phyloP scores from a whole-genome alignment of 2,329 filamentous ascomycete species.

The Colletotrichum sp. region DNA sequence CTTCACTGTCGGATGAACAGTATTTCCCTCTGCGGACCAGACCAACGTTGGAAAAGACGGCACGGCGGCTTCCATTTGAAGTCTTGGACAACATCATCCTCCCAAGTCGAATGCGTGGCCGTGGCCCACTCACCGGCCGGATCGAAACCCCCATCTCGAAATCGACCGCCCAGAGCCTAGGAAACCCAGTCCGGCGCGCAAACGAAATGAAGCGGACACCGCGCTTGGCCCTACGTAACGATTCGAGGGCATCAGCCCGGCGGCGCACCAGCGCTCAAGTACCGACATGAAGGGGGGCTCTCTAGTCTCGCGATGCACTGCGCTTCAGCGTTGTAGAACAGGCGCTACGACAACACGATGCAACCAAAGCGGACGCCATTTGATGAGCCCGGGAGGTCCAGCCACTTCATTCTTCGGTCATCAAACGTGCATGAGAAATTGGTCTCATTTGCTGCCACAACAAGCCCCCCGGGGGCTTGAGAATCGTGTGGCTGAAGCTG shows the following conservation, averaged over 20 bases:
- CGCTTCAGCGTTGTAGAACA: neutral
- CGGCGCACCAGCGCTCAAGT: neutral
- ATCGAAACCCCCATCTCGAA: neutral
- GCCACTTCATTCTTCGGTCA: neutral
- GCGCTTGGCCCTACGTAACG: slow-evolving; percentile 1
- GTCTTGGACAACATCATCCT: slow-evolving; percentile 14
- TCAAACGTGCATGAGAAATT: neutral
- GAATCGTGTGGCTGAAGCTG: slow-evolving; percentile 17
- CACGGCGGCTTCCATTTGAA: neutral
- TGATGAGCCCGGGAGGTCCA: neutral
- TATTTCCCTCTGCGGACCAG: neutral
- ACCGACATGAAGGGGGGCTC: neutral
- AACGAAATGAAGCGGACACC: neutral
- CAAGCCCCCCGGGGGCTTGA: neutral
- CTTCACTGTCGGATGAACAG: neutral
- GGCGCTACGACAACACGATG: neutral
- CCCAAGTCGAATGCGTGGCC: neutral
- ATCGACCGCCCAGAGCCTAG: neutral
- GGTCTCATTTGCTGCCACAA: neutral
- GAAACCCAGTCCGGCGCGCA: neutral
- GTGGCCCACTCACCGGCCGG: neutral
- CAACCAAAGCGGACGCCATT: neutral
- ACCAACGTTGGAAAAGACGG: neutral
- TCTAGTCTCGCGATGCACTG: neutral
- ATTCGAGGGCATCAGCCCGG: neutral